Percentiles rank a stretch among this genome's conserved stretches.
These are phyloP conservation scores for Cladophialophora psammophila DNA, from an alignment of 2,329 filamentous ascomycete genomes.

Conservation along the genomic window DNA sequence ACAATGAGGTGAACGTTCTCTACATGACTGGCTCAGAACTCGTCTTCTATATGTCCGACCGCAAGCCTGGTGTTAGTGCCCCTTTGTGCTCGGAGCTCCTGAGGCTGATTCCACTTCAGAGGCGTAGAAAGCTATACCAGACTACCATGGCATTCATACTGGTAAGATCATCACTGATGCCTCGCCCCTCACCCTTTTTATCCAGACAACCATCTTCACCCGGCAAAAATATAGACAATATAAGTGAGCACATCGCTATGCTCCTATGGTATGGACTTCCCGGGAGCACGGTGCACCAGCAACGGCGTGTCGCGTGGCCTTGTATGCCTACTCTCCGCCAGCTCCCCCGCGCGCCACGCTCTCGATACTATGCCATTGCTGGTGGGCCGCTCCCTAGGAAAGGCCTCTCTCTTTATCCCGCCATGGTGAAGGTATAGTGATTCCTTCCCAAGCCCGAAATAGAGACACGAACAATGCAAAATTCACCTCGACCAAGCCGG, in stretches of 20 bases:
- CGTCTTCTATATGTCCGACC: neutral
- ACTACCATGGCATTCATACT: no score
- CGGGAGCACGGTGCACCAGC: neutral
- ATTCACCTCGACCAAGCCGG: slow-evolving; percentile 26
- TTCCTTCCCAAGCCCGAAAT: neutral
- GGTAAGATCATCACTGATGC: no score
- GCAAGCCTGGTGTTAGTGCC: neutral
- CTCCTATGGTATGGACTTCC: neutral
- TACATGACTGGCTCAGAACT: neutral
- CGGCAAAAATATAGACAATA: neutral
- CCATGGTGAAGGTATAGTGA: neutral
- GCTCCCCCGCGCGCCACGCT: neutral
- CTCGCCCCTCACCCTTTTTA: neutral
- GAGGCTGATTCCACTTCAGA: no score
- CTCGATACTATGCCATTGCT: neutral
- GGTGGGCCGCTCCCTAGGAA: neutral
- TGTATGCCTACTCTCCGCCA: neutral
- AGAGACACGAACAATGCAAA: neutral
- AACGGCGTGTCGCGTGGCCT: neutral
- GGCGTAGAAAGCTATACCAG: no score
- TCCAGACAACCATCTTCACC: neutral
- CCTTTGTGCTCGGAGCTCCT: neutral
- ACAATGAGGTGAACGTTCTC: neutral
- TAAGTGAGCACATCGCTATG: neutral
- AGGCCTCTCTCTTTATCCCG: neutral